These are phyloP conservation scores for Thelonectria discophora DNA, from an alignment of 2,329 filamentous ascomycete genomes.

Conservation along the genomic window DNA sequence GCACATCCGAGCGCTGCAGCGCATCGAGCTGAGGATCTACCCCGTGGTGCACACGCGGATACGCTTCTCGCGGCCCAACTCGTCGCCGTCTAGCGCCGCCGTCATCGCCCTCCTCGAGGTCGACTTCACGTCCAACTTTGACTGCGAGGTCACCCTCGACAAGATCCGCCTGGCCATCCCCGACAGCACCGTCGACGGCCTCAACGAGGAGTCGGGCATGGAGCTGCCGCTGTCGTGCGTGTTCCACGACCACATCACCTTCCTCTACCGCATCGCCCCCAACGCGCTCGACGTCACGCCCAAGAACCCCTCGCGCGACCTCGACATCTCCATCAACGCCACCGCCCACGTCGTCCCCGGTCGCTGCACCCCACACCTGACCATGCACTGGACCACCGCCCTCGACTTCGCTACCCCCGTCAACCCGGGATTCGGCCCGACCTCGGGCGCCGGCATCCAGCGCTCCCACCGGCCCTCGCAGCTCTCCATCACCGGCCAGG, in stretches of 20 bases:
- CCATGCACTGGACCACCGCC: constrained; percentile 73
- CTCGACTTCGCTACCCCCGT: constrained; percentile 75
- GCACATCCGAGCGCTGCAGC: constrained; percentile 71
- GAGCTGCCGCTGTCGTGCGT: constrained; percentile 68
- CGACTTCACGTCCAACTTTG: constrained; percentile 76
- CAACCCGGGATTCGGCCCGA: constrained; percentile 68
- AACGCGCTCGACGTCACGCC: constrained; percentile 55
- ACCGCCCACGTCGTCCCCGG: constrained; percentile 64
- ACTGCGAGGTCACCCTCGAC: constrained; percentile 71
- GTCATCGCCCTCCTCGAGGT: constrained; percentile 77
- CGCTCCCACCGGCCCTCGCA: constrained; percentile 70
- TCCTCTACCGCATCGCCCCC: constrained; percentile 74
- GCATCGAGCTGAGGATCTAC: constrained; percentile 69
- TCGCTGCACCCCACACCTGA: constrained; percentile 67
- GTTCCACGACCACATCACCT: constrained; percentile 78
- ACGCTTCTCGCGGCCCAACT: constrained; percentile 72
- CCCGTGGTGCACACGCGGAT: constrained; percentile 78
- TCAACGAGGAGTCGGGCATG: constrained; percentile 60
- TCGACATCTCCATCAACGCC: constrained; percentile 70
- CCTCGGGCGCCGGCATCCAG: constrained; percentile 64
- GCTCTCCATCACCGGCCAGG: constrained; percentile 66
- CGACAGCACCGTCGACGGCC: constrained; percentile 66
- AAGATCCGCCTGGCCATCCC: constrained; percentile 65
- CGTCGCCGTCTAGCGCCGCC: constrained; percentile 64
- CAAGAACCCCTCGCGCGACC: constrained; percentile 59